Conservation (phyloP, 768 basidiomycete species). For the Porphyrellus cyaneotinctus region DNA sequence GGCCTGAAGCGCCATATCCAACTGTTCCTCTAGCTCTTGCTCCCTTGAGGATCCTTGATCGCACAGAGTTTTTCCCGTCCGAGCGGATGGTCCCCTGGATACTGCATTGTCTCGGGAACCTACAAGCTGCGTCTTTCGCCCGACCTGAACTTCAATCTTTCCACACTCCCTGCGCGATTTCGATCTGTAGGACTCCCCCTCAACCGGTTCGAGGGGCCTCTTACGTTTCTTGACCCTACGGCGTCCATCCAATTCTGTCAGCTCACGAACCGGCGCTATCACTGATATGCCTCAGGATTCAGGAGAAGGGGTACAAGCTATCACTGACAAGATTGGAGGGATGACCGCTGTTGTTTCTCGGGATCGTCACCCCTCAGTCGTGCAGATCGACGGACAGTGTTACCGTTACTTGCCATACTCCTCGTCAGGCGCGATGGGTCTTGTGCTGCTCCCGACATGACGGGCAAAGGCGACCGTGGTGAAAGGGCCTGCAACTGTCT, state of each 20-base stretch:
- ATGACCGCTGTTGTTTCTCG: background rate
- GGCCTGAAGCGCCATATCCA: constrained; percentile 34
- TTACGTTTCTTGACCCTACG: constrained; percentile 10
- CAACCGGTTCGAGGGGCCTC: background rate
- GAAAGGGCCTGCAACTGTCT: background rate
- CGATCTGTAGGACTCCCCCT: background rate
- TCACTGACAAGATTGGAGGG: constrained; percentile 15
- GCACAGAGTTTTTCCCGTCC: constrained; percentile 12
- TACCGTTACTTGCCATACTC: constrained; percentile 18
- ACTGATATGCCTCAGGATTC: constrained; percentile 2
- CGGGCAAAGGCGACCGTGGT: background rate
- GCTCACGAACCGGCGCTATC: constrained; percentile 5
- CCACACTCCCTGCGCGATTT: constrained; percentile 14
- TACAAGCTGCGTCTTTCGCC: background rate
- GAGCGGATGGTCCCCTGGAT: background rate
- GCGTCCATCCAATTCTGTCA: background rate
- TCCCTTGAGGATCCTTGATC: constrained; percentile 36
- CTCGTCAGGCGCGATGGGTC: constrained; percentile 19
- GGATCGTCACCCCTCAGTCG: constrained; percentile 10
- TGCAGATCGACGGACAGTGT: constrained; percentile 19
- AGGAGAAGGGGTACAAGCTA: background rate
- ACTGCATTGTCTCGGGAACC: constrained; percentile 1
- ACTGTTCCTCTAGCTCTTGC: constrained; percentile 42
- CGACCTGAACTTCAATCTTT: constrained; percentile 4
- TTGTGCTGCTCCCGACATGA: constrained; percentile 20